Base-by-base conservation (phyloP, 225 moss, liverwort and hornwort genomes). In the Asterella californica region DNA sequence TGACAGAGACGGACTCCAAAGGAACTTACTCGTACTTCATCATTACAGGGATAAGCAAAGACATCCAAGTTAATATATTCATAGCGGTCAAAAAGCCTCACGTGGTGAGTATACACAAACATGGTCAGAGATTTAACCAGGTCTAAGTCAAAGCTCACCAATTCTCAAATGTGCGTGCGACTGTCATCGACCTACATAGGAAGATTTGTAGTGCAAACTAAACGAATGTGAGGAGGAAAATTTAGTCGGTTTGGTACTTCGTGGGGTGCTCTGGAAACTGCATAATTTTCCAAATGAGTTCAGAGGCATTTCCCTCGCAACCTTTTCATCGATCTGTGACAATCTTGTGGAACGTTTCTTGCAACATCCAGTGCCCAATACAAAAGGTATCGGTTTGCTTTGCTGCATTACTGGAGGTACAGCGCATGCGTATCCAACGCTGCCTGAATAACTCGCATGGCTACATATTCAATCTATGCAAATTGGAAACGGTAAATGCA, bases 391-490 rank as follows among this genome's bases (percentile, higher is more conserved):
- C 70, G 72, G 24, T 59, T 48, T 62, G 72, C 77, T 72, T 47
- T 59, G 72, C 77, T 80, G 82, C 80, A 30, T 63, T 34, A 60
- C 27, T 69, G 48, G 68, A 80, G 79, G 66, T 47, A 77, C 73
- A 69, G 85, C 77, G 73, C 70, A 76, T 71, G 83, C 55, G 76
- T 45, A 78, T 81, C 70, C 75, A 83, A 68, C 29, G 54, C 71
- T 45, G 61, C 71, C 65, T 63, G 49, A 46, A 79, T 73, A 67
- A 76, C 65, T 47, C 78, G 75, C 86, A 79, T 76, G 79, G 83
- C 81, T 81, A 76, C 81, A 81, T 74, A 79, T 57, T 79, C 75
- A 83, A 83, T 75, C 86, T 82, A 81, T 64, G 62, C 62, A 83
- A 83, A 83, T 80, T 75, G 77, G 67, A 80, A 81, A 83, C 72